These are phyloP conservation scores for Rauvolfia tetraphylla DNA, from an alignment of 257 asterid species.

Conservation along the genomic window DNA sequence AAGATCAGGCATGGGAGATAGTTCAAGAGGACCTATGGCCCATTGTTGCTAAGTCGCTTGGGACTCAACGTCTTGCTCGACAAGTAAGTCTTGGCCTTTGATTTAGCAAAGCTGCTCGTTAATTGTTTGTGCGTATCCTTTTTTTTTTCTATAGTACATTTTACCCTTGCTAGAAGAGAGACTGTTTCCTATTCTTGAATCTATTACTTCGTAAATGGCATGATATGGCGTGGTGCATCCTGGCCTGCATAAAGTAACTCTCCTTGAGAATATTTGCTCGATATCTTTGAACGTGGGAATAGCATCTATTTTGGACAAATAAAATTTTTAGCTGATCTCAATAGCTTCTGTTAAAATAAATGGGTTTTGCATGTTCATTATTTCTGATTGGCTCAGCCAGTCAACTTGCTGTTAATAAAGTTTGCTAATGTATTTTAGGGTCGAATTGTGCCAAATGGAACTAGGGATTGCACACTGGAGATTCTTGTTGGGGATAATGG, in stretches of 20 bases:
- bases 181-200: neutral
- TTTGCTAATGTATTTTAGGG: slow-evolving; percentile 50
- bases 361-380: neutral
- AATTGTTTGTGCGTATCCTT: neutral
- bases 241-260: neutral
- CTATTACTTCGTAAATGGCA: neutral
- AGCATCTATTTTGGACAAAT: neutral
- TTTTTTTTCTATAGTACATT: neutral
- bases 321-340: neutral
- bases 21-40: slow-evolving; percentile 81
- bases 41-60: slow-evolving; percentile 69
- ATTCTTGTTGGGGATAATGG: slow-evolving; percentile 86
- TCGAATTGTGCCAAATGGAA: slow-evolving; percentile 67
- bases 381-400: neutral
- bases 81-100: slow-evolving; percentile 50
- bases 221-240: neutral
- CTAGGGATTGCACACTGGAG: slow-evolving; percentile 92
- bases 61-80: slow-evolving; percentile 76
- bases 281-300: neutral
- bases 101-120: neutral
- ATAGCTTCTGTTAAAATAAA: neutral
- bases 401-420: slow-evolving; percentile 18
- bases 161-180: neutral
- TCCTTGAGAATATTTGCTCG: neutral
- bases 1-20: slow-evolving; percentile 66